Evolutionary conservation across 148 eudicot species (phyloP), one percentile per base, ranked within the genome.

Genomic region (Tetragonia tetragonoides): DNA sequence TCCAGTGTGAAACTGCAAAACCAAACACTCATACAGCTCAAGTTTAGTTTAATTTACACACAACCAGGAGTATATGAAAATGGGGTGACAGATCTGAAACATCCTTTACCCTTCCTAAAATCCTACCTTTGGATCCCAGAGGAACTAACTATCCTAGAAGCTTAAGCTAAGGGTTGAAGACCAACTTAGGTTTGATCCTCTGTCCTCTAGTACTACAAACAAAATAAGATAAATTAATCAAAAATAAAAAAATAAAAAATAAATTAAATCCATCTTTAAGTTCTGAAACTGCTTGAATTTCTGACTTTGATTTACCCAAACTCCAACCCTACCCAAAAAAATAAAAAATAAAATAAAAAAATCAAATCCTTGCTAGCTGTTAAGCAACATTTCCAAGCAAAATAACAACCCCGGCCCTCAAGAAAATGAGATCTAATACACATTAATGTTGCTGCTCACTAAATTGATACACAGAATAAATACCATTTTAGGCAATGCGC

Each of bases 61-160:
- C 28, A 60, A 60, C 21, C 64, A 21, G 2, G 4, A 57, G 7
- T n/a, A 57, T 57, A 57, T 57, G 20, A 20, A 57, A 70, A 6
- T 47, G 40, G 10, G 21, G 4, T 23, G 23, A 57, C 59, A 77
- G 68, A 77, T 77, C 57, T 60, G 44, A 28, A 69, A 60, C 57
- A 70, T 6, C 73, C 79, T 68, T 23, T 57, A 77, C 10, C 39
- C 73, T 23, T 40, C 42, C 67, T 7, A 4, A 56, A 40, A 77
- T 39, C 73, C 66, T 4, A 73, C 41, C 28, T 54, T 24, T 73
- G 12, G 17, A 53, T 53, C 15, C 17, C 12, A 59, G 5, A 59
- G 23, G 18, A 17, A 59, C 62, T 0, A 59, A 18, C 62, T 59
- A 4, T 59, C 6, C 23, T 17, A 17, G 17, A 59, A 59, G 62